Conservation (phyloP, 768 basidiomycete genomes). For the Kwoniella shandongensis region DNA sequence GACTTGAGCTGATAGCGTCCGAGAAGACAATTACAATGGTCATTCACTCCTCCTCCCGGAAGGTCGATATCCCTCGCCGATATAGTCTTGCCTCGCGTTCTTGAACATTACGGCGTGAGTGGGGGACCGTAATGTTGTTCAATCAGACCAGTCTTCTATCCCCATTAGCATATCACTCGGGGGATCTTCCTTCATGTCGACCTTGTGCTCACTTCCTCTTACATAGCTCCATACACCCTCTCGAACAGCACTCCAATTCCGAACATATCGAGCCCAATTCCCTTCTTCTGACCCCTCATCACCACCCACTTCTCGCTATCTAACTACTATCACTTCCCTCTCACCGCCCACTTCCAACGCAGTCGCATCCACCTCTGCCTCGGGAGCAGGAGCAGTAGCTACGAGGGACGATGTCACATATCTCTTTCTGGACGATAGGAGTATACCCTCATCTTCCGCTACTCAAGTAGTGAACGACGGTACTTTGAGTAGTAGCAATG, state of each 20-base stretch:
- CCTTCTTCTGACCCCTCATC: constrained; percentile 10
- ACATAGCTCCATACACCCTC: constrained; percentile 29
- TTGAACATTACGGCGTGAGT: constrained; percentile 42
- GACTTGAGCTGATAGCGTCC: neutral
- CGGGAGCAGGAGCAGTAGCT: neutral
- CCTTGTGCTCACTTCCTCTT: neutral
- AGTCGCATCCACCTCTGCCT: neutral
- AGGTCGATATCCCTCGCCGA: constrained; percentile 27
- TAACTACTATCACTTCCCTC: constrained; percentile 31
- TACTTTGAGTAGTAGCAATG: no score
- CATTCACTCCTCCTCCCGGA: constrained; percentile 22
- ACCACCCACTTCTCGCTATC: constrained; percentile 9
- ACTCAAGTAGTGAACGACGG: no score
- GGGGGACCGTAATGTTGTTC: no score
- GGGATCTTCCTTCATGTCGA: no score
- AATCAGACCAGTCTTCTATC: neutral
- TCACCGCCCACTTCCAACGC: constrained; percentile 14
- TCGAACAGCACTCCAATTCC: constrained; percentile 34
- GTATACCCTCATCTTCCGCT: neutral
- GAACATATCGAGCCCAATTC: constrained; percentile 33
- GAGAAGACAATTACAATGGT: constrained; percentile 39
- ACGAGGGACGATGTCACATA: constrained; percentile 37
- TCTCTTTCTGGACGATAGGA: constrained; percentile 36
- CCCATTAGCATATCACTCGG: neutral
- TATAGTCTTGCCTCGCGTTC: constrained; percentile 32